Evolutionary conservation across 1,284 basidiomycete species (phyloP), one percentile per base, ranked within the genome.

Genomic region (Leccinum insolens): DNA sequence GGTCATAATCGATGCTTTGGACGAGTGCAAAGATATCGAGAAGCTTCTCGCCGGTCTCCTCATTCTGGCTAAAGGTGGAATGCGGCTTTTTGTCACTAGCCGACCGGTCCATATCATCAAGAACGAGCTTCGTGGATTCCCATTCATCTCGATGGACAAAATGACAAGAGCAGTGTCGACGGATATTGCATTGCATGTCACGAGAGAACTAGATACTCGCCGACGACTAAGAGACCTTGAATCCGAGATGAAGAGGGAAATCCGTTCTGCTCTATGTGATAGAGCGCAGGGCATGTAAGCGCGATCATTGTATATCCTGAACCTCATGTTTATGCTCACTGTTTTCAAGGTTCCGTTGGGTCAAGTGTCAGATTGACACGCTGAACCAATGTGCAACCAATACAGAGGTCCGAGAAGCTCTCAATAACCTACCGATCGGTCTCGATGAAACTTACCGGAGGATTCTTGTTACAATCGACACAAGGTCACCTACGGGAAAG

Each of bases 251-350:
- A 71, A 71, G 57, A 41, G 4, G 46, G 64, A 72, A 41, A 62
- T 70, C 22, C 62, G 37, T 20, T 20, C 41, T 17, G 7, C 49
- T 15, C 4, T 70, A 9, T 72, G 64, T 37, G 34, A 34, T 8
- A 63, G 28, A 22, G 69, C 70, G 49, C 64, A 70, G 6, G 68
- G 70, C 17, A 70, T 71, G 70, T 71, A 63, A 44, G 49, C 49
- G 52, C 52, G 52, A 55, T 46, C 22, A 3, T 5, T 8, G n/a
- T 25, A 58, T 71, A 31, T 55, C 6, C 6, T 52, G 17, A 46
- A 28, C 2, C 25, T 55, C 22, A 22, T 7, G 22, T 15, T 61
- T 9, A 39, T 4, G 5, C 57, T 69, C 9, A 68, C 4, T 6
- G 3, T 34, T 46, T 55, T 17, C 58, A 55, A 70, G 68, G 68